Conservation (phyloP, 495 filamentous ascomycete genomes). For the Aspergillus bridgeri region DNA sequence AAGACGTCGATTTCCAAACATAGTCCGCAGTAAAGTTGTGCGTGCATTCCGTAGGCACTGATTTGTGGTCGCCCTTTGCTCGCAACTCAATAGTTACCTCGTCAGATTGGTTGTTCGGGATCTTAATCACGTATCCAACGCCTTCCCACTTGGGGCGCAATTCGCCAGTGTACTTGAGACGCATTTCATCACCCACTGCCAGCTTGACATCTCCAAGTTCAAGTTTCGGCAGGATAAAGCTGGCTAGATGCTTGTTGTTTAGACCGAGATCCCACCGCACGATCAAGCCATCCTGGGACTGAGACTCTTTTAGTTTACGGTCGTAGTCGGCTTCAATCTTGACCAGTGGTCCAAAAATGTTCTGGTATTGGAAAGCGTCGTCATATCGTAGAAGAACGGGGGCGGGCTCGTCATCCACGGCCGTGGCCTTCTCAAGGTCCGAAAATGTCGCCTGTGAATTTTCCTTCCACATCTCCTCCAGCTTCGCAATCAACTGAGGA, state of each 20-base stretch:
- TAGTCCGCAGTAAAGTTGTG: slow-evolving; percentile 98
- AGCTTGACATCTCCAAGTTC: slow-evolving; percentile 98
- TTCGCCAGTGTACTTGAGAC: slow-evolving; percentile 92
- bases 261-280: slow-evolving; percentile 95
- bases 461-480: slow-evolving; percentile 99
- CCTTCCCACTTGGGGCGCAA: slow-evolving; percentile 94
- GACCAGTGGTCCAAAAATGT: slow-evolving; percentile 95
- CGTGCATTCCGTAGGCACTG: slow-evolving; percentile 94
- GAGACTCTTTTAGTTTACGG: slow-evolving; percentile 96
- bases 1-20: slow-evolving; percentile 99
- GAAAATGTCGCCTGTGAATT: slow-evolving; percentile 84
- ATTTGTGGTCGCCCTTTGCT: slow-evolving; percentile 86
- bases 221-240: slow-evolving; percentile 93
- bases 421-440: slow-evolving; percentile 89
- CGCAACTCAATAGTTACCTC: slow-evolving; percentile 95
- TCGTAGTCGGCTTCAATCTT: slow-evolving; percentile 99
- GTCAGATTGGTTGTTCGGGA: slow-evolving; percentile 98
- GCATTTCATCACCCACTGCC: slow-evolving; percentile 98
- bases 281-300: slow-evolving; percentile 89
- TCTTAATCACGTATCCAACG: slow-evolving; percentile 98
- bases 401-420: slow-evolving; percentile 91
- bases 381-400: slow-evolving; percentile 94
- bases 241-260: slow-evolving; percentile 96
- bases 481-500: slow-evolving; percentile 91
- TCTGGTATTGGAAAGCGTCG: slow-evolving; percentile 98